Conservation (phyloP, 805 yeast species). For the Pichia cabralensis region DNA sequence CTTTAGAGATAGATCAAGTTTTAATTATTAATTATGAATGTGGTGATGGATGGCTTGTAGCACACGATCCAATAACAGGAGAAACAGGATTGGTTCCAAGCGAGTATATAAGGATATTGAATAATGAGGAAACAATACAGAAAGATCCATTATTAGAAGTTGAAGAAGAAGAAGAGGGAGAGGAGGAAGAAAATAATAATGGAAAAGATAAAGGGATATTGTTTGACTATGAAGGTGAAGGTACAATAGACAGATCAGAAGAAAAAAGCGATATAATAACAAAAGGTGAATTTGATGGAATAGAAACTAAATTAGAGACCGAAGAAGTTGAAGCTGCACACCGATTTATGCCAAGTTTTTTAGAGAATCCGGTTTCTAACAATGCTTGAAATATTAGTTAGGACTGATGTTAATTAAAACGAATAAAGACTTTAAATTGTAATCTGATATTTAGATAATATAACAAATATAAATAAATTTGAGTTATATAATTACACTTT, state of each 20-base stretch:
- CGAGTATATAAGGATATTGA: constrained; percentile 61
- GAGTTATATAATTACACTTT: background rate
- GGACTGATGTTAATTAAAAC: too few species aligned
- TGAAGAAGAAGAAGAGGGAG: constrained; percentile 20
- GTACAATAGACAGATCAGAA: background rate
- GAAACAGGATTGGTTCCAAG: constrained; percentile 93
- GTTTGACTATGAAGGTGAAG: too few species aligned
- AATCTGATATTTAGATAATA: too few species aligned
- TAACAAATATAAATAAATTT: background rate
- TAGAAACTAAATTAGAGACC: too few species aligned
- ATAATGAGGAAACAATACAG: constrained; percentile 18
- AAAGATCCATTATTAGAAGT: constrained; percentile 18
- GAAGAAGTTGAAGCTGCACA: constrained; percentile 21
- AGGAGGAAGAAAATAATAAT: constrained; percentile 5
- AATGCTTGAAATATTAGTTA: constrained; percentile 6
- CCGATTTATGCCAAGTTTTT: constrained; percentile 16
- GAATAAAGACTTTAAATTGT: too few species aligned
- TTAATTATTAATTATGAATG: constrained; percentile 83
- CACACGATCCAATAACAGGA: constrained; percentile 64
- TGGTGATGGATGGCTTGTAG: constrained; percentile 98
- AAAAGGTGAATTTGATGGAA: constrained; percentile 24
- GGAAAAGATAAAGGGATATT: too few species aligned
- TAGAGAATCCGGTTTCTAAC: too few species aligned
- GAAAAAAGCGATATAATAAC: constrained; percentile 13
- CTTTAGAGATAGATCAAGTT: constrained; percentile 66